phyloP scores from a whole-genome alignment of 345 rosid species.

The Cardamine occulta region DNA sequence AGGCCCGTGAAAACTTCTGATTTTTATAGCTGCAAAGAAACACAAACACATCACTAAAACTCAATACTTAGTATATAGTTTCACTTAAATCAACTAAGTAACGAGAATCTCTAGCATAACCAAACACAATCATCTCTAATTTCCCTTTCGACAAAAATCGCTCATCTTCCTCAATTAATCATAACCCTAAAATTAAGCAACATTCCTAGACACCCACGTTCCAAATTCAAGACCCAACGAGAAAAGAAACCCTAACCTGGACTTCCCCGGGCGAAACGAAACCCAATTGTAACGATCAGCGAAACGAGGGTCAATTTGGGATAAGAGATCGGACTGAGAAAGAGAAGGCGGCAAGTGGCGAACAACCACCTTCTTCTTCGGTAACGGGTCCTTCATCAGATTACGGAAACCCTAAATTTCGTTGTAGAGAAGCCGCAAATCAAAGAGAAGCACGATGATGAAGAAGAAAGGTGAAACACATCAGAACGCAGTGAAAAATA shows the following conservation, averaged over 20 bases:
- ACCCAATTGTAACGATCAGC: constrained; percentile 62
- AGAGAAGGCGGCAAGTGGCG: constrained; percentile 80
- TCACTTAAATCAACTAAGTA: constrained; percentile 8
- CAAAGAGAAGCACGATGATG: constrained; percentile 18
- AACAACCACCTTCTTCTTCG: constrained; percentile 69
- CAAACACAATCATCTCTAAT: neutral
- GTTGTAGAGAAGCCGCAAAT: neutral
- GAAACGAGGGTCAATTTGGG: constrained; percentile 62
- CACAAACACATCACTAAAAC: constrained; percentile 33
- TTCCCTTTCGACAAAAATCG: neutral
- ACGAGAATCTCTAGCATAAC: neutral
- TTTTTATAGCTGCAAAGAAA: constrained; percentile 51
- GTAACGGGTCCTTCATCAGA: constrained; percentile 52
- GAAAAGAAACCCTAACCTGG: constrained; percentile 45
- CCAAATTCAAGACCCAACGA: constrained; percentile 15
- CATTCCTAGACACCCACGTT: constrained; percentile 2
- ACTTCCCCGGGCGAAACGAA: constrained; percentile 61
- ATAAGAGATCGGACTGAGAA: constrained; percentile 57
- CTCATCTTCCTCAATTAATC: constrained; percentile 4
- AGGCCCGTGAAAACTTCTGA: constrained; percentile 67
- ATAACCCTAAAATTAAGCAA: constrained; percentile 36
- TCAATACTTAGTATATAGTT: neutral
- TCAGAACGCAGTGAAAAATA: constrained; percentile 20
- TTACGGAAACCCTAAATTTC: constrained; percentile 17
- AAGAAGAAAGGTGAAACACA: constrained; percentile 36